phyloP scores from a whole-genome alignment of 345 rosid species.

The Punica granatum region DNA sequence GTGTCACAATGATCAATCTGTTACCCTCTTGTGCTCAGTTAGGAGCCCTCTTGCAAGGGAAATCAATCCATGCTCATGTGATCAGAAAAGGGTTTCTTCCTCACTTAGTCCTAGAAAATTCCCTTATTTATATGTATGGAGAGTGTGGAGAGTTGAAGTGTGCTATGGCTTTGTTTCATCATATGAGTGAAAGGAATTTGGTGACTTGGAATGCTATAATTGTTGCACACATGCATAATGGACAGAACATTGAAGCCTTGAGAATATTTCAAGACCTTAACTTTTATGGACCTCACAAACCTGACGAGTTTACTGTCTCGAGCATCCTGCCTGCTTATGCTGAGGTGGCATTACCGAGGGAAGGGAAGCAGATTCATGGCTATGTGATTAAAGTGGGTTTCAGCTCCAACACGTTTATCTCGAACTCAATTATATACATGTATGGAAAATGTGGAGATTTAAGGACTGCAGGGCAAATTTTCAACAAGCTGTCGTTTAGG shows the following conservation, averaged over 20 bases:
- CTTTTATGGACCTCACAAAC: slow-evolving; percentile 25
- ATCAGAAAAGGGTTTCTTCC: slow-evolving; percentile 57
- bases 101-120: slow-evolving; percentile 52
- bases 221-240: slow-evolving; percentile 51
- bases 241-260: slow-evolving; percentile 38
- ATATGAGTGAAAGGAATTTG: slow-evolving; percentile 43
- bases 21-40: slow-evolving; percentile 52
- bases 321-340: slow-evolving; percentile 64
- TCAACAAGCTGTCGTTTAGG: slow-evolving; percentile 32
- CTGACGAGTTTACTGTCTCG: slow-evolving; percentile 53
- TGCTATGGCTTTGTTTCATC: slow-evolving; percentile 40
- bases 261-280: slow-evolving; percentile 36
- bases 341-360: slow-evolving; percentile 38
- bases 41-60: slow-evolving; percentile 34
- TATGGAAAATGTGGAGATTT: slow-evolving; percentile 73
- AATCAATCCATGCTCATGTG: slow-evolving; percentile 57
- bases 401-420: slow-evolving; percentile 30
- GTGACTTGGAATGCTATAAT: slow-evolving; percentile 65
- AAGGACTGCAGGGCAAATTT: slow-evolving; percentile 43
- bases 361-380: slow-evolving; percentile 54
- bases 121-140: slow-evolving; percentile 67
- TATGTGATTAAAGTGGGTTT: slow-evolving; percentile 31
- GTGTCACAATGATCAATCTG: slow-evolving; percentile 49
- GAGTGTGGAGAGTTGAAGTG: slow-evolving; percentile 27
- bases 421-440: slow-evolving; percentile 56